Evolutionary conservation across 2,329 filamentous ascomycete species (phyloP).

Genomic region (Akanthomyces lecanii): DNA sequence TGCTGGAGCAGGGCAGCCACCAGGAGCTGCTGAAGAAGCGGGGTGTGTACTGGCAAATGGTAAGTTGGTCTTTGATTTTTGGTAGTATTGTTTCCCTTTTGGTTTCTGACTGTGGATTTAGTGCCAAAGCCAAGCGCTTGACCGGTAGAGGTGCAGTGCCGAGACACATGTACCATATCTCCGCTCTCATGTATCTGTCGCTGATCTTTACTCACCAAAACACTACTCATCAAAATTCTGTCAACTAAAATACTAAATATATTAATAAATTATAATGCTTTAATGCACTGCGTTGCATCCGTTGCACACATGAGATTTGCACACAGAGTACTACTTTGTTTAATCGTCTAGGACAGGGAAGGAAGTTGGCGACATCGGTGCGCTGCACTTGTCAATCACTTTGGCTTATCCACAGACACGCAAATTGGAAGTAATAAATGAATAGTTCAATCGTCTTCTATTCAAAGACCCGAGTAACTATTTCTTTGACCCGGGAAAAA

Average conservation of each 20-base stretch:
- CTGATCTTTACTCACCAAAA: too few species aligned
- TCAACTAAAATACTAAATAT: too few species aligned
- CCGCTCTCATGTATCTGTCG: background rate
- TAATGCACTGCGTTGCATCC: too few species aligned
- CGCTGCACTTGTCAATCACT: too few species aligned
- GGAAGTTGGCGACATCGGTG: too few species aligned
- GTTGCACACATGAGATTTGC: too few species aligned
- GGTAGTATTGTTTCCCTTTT: background rate
- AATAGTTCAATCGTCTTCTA: slow-evolving; percentile 54
- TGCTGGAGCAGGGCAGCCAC: slow-evolving; percentile 53
- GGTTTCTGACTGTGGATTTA: slow-evolving; percentile 29
- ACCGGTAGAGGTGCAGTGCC: slow-evolving; percentile 34
- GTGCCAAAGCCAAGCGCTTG: slow-evolving; percentile 57
- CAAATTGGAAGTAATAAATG: slow-evolving; percentile 29
- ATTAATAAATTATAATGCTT: too few species aligned
- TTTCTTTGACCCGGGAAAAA: slow-evolving; percentile 24
- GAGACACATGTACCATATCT: background rate
- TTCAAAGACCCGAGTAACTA: slow-evolving; percentile 26
- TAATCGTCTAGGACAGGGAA: too few species aligned
- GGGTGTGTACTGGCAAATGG: slow-evolving; percentile 57
- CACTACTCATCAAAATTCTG: too few species aligned
- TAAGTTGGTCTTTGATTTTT: slow-evolving; percentile 30
- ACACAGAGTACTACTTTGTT: too few species aligned
- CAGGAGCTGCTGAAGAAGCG: slow-evolving; percentile 46
- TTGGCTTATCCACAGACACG: slow-evolving; percentile 23